Evolutionary conservation across 2,329 filamentous ascomycete species (phyloP).

Genomic region (Colletotrichum siamense): DNA sequence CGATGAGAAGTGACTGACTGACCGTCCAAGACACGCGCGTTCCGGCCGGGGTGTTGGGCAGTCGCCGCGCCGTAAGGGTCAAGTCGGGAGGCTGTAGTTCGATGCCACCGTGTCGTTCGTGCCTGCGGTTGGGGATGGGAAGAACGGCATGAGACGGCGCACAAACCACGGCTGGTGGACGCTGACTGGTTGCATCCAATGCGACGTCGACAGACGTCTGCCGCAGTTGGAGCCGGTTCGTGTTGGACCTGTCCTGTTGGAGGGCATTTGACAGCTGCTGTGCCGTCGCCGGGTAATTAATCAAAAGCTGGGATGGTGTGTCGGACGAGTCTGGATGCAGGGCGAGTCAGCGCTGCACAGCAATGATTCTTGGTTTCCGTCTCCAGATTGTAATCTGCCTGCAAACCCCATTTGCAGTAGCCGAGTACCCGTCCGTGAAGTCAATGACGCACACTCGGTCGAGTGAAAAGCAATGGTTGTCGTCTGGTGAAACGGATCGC

Average conservation of each 20-base stretch:
- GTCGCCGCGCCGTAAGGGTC: neutral
- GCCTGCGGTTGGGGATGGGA: neutral
- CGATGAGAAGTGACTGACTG: neutral
- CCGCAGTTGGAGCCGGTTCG: neutral
- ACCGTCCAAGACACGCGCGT: neutral
- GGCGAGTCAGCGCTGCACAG: neutral
- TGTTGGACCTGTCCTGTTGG: neutral
- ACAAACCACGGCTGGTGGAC: neutral
- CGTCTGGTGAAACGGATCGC: neutral
- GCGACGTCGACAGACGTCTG: neutral
- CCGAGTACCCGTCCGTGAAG: neutral
- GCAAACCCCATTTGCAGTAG: neutral
- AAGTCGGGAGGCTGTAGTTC: neutral
- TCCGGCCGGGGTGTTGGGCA: neutral
- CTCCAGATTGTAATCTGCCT: neutral
- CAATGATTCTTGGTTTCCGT: neutral
- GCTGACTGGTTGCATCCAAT: neutral
- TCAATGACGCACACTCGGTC: neutral
- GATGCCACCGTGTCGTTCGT: neutral
- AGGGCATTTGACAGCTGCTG: neutral
- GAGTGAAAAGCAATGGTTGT: neutral
- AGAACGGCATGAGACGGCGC: neutral
- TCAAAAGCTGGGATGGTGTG: neutral
- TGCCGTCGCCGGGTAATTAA: neutral
- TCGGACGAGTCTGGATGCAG: neutral